These are phyloP conservation scores for Gossypium gossypioides DNA, from an alignment of 441 rosid genomes.

Conservation along the genomic window DNA sequence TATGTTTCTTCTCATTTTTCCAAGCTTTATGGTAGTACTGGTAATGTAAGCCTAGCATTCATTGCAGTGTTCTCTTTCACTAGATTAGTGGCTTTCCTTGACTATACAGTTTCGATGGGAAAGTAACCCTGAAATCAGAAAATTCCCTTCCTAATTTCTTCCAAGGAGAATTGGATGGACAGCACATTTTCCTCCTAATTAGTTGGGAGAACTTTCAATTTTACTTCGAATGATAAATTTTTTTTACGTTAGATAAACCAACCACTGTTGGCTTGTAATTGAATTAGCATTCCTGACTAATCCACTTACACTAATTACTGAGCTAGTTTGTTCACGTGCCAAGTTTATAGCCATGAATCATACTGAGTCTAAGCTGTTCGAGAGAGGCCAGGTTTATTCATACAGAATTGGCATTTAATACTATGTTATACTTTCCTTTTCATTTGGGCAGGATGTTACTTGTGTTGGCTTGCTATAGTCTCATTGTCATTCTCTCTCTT, in stretches of 20 bases:
- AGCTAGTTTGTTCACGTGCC: background rate
- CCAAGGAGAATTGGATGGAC: background rate
- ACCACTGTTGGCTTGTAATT: background rate
- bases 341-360: background rate
- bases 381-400: background rate
- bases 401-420: background rate
- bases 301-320: background rate
- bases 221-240: background rate
- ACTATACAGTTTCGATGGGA: background rate
- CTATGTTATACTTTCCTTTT: background rate
- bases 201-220: background rate
- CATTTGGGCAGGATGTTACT: background rate
- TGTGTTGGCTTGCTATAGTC: background rate
- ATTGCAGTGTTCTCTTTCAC: background rate
- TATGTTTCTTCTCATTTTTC: background rate
- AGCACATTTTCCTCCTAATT: background rate
- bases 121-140: background rate
- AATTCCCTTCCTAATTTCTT: background rate
- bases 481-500: background rate
- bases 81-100: background rate
- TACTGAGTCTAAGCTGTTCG: background rate
- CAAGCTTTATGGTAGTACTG: background rate
- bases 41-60: background rate
- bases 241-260: background rate
- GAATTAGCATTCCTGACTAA: background rate